These are phyloP conservation scores for Wickerhamomyces xylosicus DNA, from an alignment of 805 yeast genomes.

Conservation along the genomic window DNA sequence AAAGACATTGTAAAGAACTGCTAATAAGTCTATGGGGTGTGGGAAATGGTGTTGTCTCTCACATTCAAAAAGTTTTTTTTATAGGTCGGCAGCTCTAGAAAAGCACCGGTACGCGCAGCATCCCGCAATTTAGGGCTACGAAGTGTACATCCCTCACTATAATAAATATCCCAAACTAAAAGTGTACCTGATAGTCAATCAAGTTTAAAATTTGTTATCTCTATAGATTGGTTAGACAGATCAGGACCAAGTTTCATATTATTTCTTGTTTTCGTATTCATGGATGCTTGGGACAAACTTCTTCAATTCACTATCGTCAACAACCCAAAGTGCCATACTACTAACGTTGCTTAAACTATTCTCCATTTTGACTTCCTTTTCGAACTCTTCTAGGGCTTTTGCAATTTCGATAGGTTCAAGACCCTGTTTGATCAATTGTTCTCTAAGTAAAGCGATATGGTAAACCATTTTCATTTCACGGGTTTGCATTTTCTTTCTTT, in stretches of 20 bases:
- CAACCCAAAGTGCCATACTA: constrained; percentile 50
- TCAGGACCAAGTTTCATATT: no score
- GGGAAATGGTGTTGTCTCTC: neutral
- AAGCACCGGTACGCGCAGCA: constrained; percentile 5
- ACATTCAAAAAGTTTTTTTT: constrained; percentile 6
- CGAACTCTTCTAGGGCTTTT: constrained; percentile 43
- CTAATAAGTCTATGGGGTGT: neutral
- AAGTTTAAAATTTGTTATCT: no score
- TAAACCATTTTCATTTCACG: constrained; percentile 50
- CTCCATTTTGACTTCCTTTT: constrained; percentile 46
- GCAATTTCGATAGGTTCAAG: constrained; percentile 48
- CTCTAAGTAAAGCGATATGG: constrained; percentile 55
- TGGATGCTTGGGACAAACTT: constrained; percentile 45
- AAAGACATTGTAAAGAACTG: constrained; percentile 19
- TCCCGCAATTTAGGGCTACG: constrained; percentile 1
- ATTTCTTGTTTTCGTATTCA: constrained; percentile 41
- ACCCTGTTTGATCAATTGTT: constrained; percentile 49
- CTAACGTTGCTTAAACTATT: constrained; percentile 44
- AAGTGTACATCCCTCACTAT: no score
- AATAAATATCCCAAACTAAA: no score
- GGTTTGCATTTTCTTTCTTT: constrained; percentile 35
- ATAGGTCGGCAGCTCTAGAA: neutral
- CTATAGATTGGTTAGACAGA: no score
- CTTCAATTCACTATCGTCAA: constrained; percentile 38
- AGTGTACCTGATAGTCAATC: no score